Base-by-base conservation (phyloP, 192 early-diverging fungal genomes). In the Thoreauomyces humboldtii region DNA sequence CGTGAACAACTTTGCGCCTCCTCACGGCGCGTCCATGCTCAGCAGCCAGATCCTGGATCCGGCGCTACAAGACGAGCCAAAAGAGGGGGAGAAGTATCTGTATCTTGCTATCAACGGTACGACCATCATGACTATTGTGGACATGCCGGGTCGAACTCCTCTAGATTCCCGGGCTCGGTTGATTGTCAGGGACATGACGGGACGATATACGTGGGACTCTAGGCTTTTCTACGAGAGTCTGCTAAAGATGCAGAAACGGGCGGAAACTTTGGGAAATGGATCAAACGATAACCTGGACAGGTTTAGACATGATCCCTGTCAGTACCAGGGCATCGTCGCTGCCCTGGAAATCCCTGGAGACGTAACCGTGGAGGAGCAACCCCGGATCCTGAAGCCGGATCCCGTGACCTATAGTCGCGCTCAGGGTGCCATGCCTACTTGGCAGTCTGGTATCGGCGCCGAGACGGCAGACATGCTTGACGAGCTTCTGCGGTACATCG, bases 171-270 rank as follows among this genome's bases (percentile, higher is more conserved):
- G 81, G 33, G 73, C 80, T 9, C 76, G 90, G 22, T 64, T 91
- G 17, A 80, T 90, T 27, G 69, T 92, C 28, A 79, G 92, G 43
- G 85, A 93, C 61, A 75, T 86, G 42, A 89, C 89, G 11, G 92
- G 92, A 3, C 78, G 87, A 22, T 93, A 91, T 73, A 75, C 79
- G 2, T 94, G 92, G 92, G 91, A 94, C 57, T 76, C 78, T 7
- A 73, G 81, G 34, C 59, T 89, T n/a, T 91, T 91, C 70, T 90
- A 85, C 69, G 77, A 86, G 47, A 53, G 11, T 15, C 58, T 80
- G 21, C 60, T 59, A 1, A 77, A 84, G 11, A 65, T 77, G 58
- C 43, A 63, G 67, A 69, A 46, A 45, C 38, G 52, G 2, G 34
- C 41, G 9, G n/a, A n/a, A n/a, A n/a, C n/a, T n/a, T n/a, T n/a